Percentiles rank a stretch among this genome's conserved stretches.
These are phyloP conservation scores for Ceratobasidium sp. DNA, from an alignment of 1,284 basidiomycete species.

Conservation along the genomic window DNA sequence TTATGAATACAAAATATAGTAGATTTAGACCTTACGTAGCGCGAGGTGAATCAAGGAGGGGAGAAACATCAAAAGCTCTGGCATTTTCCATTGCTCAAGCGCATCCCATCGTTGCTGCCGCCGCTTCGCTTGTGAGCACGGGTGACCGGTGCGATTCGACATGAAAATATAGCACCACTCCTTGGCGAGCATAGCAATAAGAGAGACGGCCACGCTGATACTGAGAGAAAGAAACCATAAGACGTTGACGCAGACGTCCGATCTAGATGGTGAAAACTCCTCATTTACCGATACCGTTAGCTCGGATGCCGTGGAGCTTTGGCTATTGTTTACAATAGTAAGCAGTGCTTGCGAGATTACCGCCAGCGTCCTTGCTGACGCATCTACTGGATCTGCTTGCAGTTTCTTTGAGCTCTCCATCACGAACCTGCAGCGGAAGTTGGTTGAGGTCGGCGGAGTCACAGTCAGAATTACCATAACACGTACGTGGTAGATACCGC, in stretches of 20 bases:
- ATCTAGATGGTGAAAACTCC: background rate
- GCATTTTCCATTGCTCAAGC: too few species aligned
- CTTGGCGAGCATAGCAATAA: too few species aligned
- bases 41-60: constrained; percentile 2
- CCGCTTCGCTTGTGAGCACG: too few species aligned
- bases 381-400: background rate
- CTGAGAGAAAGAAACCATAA: constrained; percentile 11
- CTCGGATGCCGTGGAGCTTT: background rate
- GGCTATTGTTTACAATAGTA: background rate
- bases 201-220: constrained; percentile 4
- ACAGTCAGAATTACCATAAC: background rate
- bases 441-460: background rate
- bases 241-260: background rate
- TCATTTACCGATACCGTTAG: too few species aligned
- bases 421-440: background rate
- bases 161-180: too few species aligned
- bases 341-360: background rate
- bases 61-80: background rate
- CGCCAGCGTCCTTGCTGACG: background rate
- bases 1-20: too few species aligned
- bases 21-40: background rate
- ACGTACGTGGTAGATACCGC: background rate
- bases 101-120: too few species aligned
- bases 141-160: too few species aligned
- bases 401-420: background rate